Evolutionary conservation across 805 yeast species (phyloP).

Genomic region (Kodamaea leandrae): DNA sequence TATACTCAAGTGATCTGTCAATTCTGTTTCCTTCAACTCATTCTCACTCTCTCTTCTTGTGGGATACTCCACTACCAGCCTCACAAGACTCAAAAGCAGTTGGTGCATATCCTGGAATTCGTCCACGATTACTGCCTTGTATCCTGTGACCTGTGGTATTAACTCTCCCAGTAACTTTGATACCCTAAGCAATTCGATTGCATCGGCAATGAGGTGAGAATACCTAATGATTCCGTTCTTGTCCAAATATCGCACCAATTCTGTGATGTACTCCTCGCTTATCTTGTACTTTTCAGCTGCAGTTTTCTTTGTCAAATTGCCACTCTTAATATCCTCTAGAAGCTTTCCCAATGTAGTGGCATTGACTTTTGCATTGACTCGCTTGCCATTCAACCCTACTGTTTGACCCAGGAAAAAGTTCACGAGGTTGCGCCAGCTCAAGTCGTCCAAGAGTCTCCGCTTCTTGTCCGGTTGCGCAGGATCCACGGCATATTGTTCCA

Average conservation of each 20-base stretch:
- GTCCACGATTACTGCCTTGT: constrained; percentile 53
- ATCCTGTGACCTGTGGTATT: constrained; percentile 24
- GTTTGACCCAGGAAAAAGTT: constrained; percentile 35
- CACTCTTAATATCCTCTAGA: constrained; percentile 23
- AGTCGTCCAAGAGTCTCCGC: constrained; percentile 48
- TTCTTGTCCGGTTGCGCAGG: constrained; percentile 5
- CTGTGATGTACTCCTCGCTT: constrained; percentile 25
- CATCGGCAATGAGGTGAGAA: constrained; percentile 34
- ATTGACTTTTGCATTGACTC: constrained; percentile 23
- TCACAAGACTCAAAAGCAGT: constrained; percentile 45
- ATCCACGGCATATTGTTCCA: constrained; percentile 16
- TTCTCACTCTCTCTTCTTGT: constrained; percentile 13
- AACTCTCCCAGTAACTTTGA: neutral
- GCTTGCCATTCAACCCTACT: constrained; percentile 24
- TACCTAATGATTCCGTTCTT: constrained; percentile 34
- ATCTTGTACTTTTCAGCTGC: constrained; percentile 26
- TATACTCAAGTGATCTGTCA: too few species aligned
- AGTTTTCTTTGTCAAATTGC: constrained; percentile 17
- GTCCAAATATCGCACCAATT: constrained; percentile 29
- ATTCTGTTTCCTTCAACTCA: neutral
- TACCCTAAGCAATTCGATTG: constrained; percentile 25
- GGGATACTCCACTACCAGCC: constrained; percentile 35
- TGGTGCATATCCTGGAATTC: constrained; percentile 73
- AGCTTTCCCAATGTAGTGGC: constrained; percentile 24
- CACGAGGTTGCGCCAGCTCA: constrained; percentile 46